phyloP scores from a whole-genome alignment of 116 monocot genomes.

The Posidonia oceanica region DNA sequence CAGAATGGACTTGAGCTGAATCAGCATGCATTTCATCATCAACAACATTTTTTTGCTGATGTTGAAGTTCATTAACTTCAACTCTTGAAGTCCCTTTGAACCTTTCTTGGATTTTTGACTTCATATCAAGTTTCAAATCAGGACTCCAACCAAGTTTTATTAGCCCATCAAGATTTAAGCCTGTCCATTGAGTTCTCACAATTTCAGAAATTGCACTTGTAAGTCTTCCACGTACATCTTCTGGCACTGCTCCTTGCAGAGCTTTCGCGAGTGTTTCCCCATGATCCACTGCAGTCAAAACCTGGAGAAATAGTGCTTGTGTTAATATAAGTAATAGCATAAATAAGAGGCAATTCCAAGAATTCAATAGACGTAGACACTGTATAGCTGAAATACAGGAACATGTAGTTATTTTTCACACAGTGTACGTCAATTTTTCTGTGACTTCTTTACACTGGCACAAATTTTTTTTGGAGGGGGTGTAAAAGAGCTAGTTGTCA shows the following conservation, averaged over 20 bases:
- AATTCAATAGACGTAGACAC: not conserved
- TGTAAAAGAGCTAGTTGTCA: too few species aligned
- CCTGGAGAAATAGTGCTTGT: slow-evolving; percentile 24
- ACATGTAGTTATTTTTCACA: too few species aligned
- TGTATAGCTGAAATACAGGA: too few species aligned
- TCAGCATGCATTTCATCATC: slow-evolving; percentile 10
- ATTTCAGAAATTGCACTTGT: slow-evolving; percentile 56
- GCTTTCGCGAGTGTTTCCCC: slow-evolving; percentile 91
- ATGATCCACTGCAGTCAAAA: slow-evolving; percentile 57
- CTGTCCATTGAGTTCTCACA: slow-evolving; percentile 44
- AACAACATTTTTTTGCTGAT: not conserved
- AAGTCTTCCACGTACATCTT: slow-evolving; percentile 86
- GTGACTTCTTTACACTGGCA: too few species aligned
- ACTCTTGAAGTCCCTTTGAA: not conserved
- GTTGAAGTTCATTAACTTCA: not conserved
- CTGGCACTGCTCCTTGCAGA: slow-evolving; percentile 80
- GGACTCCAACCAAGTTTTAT: slow-evolving; percentile 35
- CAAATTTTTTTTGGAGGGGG: too few species aligned
- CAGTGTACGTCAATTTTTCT: too few species aligned
- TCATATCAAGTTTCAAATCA: slow-evolving; percentile 13
- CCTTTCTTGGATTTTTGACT: slow-evolving; percentile 18
- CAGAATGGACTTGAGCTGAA: slow-evolving; percentile 2
- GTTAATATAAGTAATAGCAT: not conserved
- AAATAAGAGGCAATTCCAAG: not conserved
- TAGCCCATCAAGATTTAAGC: slow-evolving; percentile 38